Conservation (phyloP, 1,284 basidiomycete species). For the Agroathelia rolfsii region DNA sequence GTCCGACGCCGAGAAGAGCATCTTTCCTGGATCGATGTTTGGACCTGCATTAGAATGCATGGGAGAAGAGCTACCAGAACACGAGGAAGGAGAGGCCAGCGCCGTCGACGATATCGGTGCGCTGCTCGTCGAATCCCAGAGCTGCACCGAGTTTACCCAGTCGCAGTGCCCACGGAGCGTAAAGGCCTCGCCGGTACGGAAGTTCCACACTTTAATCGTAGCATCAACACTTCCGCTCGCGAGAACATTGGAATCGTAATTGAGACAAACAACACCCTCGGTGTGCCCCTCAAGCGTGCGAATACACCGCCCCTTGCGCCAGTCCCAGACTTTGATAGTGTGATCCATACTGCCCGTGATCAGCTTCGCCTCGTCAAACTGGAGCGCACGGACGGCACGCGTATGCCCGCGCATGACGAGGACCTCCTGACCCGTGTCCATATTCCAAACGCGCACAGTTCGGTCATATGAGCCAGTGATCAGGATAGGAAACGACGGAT, state of each 20-base stretch:
- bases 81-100: conserved; percentile 27
- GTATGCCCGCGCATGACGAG: conserved; percentile 85
- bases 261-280: conserved; percentile 86
- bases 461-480: conserved; percentile 98
- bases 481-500: conserved; percentile 85
- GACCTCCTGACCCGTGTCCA: conserved; percentile 83
- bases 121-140: conserved; percentile 81
- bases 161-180: conserved; percentile 88
- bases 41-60: conserved; percentile 20
- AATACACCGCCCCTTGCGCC: conserved; percentile 89
- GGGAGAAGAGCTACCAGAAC: conserved; percentile 19
- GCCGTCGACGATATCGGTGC: no score
- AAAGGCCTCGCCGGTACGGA: conserved; percentile 86
- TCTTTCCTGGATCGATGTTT: conserved; percentile 73
- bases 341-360: conserved; percentile 97
- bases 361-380: conserved; percentile 93
- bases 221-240: conserved; percentile 87
- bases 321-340: conserved; percentile 96
- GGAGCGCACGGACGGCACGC: conserved; percentile 83
- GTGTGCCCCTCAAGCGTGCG: conserved; percentile 84
- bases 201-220: conserved; percentile 93
- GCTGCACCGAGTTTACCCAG: conserved; percentile 92
- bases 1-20: conserved; percentile 95
- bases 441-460: conserved; percentile 93
- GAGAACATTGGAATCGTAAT: conserved; percentile 88